phyloP scores from a whole-genome alignment of 2,329 filamentous ascomycete species.

The Zasmidium citrigriseum region DNA sequence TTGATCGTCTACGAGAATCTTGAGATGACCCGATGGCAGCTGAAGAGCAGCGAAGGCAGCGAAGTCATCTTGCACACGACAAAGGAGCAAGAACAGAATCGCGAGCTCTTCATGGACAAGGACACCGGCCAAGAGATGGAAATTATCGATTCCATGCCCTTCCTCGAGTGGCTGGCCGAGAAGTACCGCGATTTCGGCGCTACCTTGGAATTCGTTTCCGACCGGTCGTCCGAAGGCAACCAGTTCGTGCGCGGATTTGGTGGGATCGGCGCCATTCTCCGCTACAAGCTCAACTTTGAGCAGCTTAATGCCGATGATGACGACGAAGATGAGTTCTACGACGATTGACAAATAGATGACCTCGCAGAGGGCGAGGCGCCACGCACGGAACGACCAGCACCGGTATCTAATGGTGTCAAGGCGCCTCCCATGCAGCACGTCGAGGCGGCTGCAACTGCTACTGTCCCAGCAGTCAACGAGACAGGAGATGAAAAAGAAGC shows the following conservation, averaged over 20 bases:
- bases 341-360: conserved; percentile 84
- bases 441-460: conserved; percentile 30
- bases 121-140: conserved; percentile 98
- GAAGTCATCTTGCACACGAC: conserved; percentile 83
- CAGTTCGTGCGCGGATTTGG: conserved; percentile 99
- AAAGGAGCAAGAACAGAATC: conserved; percentile 78
- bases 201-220: conserved; percentile 93
- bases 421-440: conserved; percentile 50
- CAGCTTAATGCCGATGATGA: conserved; percentile 90
- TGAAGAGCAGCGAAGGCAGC: conserved; percentile 74
- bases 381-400: conserved; percentile 59
- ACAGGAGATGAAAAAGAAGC: conserved; percentile 16
- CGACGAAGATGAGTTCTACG: conserved; percentile 76
- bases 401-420: conserved; percentile 51
- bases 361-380: conserved; percentile 71
- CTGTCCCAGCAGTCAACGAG: conserved; percentile 28
- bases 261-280: conserved; percentile 94
- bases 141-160: conserved; percentile 79
- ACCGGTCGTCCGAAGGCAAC: conserved; percentile 96
- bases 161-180: conserved; percentile 99
- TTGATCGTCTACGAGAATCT: conserved; percentile 97
- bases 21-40: conserved; percentile 86
- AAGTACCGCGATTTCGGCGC: conserved; percentile 98
- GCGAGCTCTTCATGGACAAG: conserved; percentile 90
- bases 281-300: conserved; percentile 99